A percentile compares a stretch with the other conserved stretches of the same genome.
These are phyloP conservation scores for Yamadazyma siamensis DNA, from an alignment of 1,139 yeast genomes.

Conservation along the genomic window DNA sequence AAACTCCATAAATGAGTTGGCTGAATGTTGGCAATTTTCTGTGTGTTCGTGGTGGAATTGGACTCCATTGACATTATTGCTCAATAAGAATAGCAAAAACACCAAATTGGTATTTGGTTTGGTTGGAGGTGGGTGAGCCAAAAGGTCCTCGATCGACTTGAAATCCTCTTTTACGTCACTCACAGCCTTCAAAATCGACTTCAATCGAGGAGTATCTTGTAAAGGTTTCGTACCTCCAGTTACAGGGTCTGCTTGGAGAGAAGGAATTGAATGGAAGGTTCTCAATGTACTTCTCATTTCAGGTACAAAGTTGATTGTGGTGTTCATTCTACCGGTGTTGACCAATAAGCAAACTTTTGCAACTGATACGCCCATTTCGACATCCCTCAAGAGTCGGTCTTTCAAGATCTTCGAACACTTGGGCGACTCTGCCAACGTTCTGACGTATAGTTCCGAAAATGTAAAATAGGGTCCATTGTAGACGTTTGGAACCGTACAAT, in stretches of 20 bases:
- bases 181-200: constrained; percentile 80
- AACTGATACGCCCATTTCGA: constrained; percentile 64
- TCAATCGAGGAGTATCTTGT: constrained; percentile 92
- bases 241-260: constrained; percentile 67
- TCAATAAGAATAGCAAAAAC: constrained; percentile 69
- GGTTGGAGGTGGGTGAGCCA: constrained; percentile 24
- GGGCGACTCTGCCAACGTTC: constrained; percentile 78
- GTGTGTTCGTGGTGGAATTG: constrained; percentile 21
- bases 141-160: constrained; percentile 48
- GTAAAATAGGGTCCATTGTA: constrained; percentile 52
- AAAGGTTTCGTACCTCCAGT: constrained; percentile 61
- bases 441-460: constrained; percentile 81
- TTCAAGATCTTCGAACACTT: constrained; percentile 81
- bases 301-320: constrained; percentile 93
- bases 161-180: constrained; percentile 46
- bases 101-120: constrained; percentile 59
- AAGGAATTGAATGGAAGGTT: constrained; percentile 91
- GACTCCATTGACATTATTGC: constrained; percentile 58
- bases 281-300: constrained; percentile 93
- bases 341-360: constrained; percentile 84
- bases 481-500: constrained; percentile 31
- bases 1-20: constrained; percentile 55
- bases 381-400: constrained; percentile 67
- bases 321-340: constrained; percentile 90
- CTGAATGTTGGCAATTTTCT: constrained; percentile 15